These are phyloP conservation scores for Hanseniaspora uvarum DNA, from an alignment of 1,139 yeast species.

Conservation along the genomic window DNA sequence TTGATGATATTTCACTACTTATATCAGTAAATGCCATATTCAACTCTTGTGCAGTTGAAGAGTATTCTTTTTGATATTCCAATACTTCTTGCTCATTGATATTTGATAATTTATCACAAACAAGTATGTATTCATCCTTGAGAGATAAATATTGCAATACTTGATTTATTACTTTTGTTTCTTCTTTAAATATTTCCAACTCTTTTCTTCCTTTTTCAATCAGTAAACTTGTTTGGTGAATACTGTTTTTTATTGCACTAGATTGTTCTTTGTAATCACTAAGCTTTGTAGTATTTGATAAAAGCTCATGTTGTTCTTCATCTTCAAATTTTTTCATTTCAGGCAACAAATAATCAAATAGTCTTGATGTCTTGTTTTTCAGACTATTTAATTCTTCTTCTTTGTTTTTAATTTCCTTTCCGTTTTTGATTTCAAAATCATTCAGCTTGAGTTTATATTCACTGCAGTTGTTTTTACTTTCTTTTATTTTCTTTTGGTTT, in stretches of 20 bases:
- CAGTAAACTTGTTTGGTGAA: conserved; percentile 18
- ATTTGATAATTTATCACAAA: conserved; percentile 34
- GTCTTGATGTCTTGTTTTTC: conserved; percentile 29
- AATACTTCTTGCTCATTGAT: conserved; percentile 56
- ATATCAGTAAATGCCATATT: conserved; percentile 47
- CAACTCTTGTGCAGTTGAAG: conserved; percentile 45
- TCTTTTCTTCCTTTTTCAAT: conserved; percentile 32
- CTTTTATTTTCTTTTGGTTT: background rate
- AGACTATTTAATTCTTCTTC: conserved; percentile 38
- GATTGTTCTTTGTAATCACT: conserved; percentile 18
- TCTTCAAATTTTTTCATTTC: conserved; percentile 21
- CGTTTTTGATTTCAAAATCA: background rate
- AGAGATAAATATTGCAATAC: conserved; percentile 44
- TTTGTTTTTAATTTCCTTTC: conserved; percentile 22
- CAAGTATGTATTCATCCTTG: conserved; percentile 30
- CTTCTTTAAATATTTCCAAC: conserved; percentile 41
- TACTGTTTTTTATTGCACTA: conserved; percentile 27
- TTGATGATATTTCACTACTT: conserved; percentile 63
- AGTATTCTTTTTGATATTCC: conserved; percentile 51
- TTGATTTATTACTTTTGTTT: conserved; percentile 45
- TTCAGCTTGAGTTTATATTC: background rate
- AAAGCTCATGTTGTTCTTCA: conserved; percentile 18
- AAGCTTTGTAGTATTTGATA: background rate
- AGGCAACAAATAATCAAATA: conserved; percentile 19
- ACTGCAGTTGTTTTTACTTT: background rate